These are phyloP conservation scores for Fagopyrum homotropicum DNA, from an alignment of 148 eudicot genomes.

Conservation along the genomic window DNA sequence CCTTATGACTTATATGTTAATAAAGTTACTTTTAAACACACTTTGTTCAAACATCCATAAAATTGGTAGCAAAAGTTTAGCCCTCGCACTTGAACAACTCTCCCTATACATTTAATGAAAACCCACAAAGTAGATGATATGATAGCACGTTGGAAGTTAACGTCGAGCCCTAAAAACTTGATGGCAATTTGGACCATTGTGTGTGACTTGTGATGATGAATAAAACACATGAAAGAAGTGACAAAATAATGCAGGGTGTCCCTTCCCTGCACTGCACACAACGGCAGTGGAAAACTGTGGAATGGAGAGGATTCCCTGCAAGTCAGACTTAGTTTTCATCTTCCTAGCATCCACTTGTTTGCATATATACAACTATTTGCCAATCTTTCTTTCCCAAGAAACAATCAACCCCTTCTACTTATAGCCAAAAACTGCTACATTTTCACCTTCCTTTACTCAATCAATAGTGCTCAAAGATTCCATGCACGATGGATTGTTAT, in stretches of 20 bases:
- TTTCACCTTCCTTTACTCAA: no score
- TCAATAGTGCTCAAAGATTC: background rate
- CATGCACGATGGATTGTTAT: no score
- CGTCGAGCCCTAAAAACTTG: background rate
- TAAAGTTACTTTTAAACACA: no score
- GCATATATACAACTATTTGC: background rate
- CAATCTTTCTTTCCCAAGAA: constrained; percentile 1
- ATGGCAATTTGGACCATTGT: background rate
- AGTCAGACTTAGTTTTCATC: background rate
- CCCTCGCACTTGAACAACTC: no score
- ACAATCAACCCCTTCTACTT: background rate
- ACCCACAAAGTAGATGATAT: background rate
- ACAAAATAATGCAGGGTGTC: background rate
- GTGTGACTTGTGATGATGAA: background rate
- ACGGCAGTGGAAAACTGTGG: constrained; percentile 2
- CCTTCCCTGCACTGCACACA: background rate
- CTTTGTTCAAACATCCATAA: no score
- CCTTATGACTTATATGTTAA: no score
- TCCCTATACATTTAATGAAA: no score
- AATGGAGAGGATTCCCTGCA: background rate
- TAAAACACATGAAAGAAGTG: background rate
- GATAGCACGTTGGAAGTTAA: background rate
- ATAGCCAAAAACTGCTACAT: no score
- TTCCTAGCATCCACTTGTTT: background rate
- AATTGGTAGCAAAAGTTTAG: no score